Base-by-base conservation (phyloP, 1,139 yeast species). In the Meyerozyma sp. region DNA sequence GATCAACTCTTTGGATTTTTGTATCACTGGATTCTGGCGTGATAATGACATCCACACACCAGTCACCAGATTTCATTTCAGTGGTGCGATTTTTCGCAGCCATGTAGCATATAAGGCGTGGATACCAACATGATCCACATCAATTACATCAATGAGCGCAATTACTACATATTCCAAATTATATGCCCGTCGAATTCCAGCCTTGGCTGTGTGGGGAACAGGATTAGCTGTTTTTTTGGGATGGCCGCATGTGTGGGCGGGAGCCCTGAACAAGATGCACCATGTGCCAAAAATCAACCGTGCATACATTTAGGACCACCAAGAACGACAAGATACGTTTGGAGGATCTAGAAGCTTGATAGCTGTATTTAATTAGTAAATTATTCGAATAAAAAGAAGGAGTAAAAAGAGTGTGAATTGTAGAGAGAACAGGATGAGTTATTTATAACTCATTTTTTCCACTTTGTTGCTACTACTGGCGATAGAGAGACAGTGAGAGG, bases 171-270 rank as follows among this genome's bases (percentile, higher is more conserved):
- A 55, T 51, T 44, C 46, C 36, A 53, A 53, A 43, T 59, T 65
- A 44, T 56, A 55, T 42, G 50, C 60, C 16, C 56, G 64, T 55
- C 65, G 74, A 56, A 41, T 65, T 9, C 75, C 75, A 4, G 46
- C 44, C 8, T 40, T 69, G 37, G 60, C 50, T n/a, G 49, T 51
- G 8, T 69, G 75, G 74, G 68, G 60, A 13, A 40, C 55, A 30
- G 65, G 67, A 11, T 45, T 70, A n/a, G 57, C 52, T 2, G 37
- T 53, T 28, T 64, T 69, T 52, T 61, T 70, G 46, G 65, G 64
- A 20, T 69, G 75, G 73, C 75, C 75, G 14, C 72, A 65, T 46
- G 50, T 57, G 16, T 55, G 50, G 52, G 59, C 59, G 32, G 56
- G 51, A 18, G 49, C 45, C 9, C 54, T 61, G 36, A 65, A 68